phyloP scores from a whole-genome alignment of 495 filamentous ascomycete genomes.

The Clavariopsis aquatica region DNA sequence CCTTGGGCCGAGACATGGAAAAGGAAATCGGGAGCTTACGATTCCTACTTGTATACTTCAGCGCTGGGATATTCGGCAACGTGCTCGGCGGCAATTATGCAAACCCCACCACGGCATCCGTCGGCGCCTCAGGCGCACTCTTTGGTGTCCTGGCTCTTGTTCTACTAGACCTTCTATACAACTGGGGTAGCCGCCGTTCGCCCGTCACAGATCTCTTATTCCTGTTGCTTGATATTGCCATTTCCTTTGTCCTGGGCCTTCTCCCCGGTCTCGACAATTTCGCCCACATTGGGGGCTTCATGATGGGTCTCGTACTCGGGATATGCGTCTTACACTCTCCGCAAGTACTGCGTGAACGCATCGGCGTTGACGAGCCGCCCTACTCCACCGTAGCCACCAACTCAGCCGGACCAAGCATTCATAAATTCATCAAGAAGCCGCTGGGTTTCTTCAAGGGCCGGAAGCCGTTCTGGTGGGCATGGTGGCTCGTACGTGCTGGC shows the following conservation, averaged over 20 bases:
- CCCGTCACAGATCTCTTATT: constrained; percentile 81
- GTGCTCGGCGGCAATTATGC: constrained; percentile 94
- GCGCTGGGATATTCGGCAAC: constrained; percentile 92
- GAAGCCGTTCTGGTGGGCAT: constrained; percentile 93
- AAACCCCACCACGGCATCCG: constrained; percentile 73
- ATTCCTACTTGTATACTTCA: constrained; percentile 85
- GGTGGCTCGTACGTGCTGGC: constrained; percentile 86
- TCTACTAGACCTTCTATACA: constrained; percentile 87
- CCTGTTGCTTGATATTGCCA: constrained; percentile 77
- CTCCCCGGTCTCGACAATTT: constrained; percentile 96
- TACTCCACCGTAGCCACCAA: constrained; percentile 59
- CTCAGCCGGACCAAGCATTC: constrained; percentile 41
- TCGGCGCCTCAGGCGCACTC: constrained; percentile 82
- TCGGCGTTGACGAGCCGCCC: constrained; percentile 65
- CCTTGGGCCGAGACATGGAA: constrained; percentile 88
- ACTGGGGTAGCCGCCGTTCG: constrained; percentile 72
- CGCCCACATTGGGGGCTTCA: constrained; percentile 91
- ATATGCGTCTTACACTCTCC: constrained; percentile 87
- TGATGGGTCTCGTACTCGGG: constrained; percentile 87
- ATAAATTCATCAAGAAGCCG: constrained; percentile 66
- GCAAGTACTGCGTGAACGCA: constrained; percentile 71
- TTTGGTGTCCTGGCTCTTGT: constrained; percentile 90
- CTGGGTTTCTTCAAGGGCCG: constrained; percentile 86
- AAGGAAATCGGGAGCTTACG: constrained; percentile 79
- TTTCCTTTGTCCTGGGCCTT: constrained; percentile 90